A percentile compares a stretch with the other conserved stretches of the same genome.
phyloP scores from a whole-genome alignment of 75 land plant species.

The Sequoiadendron giganteum region DNA sequence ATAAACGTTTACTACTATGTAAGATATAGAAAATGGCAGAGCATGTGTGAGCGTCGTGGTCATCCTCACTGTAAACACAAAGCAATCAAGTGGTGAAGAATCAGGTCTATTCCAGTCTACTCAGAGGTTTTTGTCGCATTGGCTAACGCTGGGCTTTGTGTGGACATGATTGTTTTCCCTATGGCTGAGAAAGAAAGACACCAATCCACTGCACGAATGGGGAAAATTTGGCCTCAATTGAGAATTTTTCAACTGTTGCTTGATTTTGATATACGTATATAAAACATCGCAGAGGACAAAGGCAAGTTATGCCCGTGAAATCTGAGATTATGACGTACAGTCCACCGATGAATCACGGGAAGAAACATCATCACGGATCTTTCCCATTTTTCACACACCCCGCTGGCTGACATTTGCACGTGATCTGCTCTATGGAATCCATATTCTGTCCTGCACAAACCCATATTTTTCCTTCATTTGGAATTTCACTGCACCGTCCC shows the following conservation, averaged over 20 bases:
- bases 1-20: no score
- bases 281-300: background rate
- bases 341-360: background rate
- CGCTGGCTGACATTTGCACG: background rate
- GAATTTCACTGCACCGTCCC: background rate
- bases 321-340: background rate
- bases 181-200: background rate
- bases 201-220: slow-evolving; percentile 1
- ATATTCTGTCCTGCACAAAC: background rate
- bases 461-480: background rate
- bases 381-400: background rate
- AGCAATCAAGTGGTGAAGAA: background rate
- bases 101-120: background rate
- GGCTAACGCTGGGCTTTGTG: background rate
- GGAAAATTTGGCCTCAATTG: background rate
- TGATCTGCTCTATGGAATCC: background rate
- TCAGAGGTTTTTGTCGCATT: background rate
- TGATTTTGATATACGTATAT: background rate
- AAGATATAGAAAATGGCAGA: background rate
- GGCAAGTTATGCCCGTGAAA: background rate
- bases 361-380: background rate
- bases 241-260: background rate
- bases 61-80: background rate
- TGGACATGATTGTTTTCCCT: background rate
- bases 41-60: background rate